phyloP scores from a whole-genome alignment of 2,329 filamentous ascomycete genomes.

The Fusarium succisae region DNA sequence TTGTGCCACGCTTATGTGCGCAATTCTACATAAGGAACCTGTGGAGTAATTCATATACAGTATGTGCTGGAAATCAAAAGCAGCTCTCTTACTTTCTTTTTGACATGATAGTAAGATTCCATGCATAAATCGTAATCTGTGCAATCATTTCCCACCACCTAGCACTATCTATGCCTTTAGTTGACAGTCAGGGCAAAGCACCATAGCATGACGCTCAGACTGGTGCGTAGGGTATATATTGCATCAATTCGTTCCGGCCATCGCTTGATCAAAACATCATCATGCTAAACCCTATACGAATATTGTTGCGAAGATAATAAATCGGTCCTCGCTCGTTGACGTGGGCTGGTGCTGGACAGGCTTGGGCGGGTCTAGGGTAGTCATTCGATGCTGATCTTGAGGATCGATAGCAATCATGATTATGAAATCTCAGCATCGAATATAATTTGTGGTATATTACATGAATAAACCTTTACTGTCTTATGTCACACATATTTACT shows the following conservation, averaged over 20 bases:
- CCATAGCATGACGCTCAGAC: neutral
- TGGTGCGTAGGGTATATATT: neutral
- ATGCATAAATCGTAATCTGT: constrained; percentile 5
- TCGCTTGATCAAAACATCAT: neutral
- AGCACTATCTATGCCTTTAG: neutral
- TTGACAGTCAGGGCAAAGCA: neutral
- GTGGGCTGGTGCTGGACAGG: neutral
- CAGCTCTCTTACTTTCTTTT: neutral
- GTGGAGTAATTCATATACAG: neutral
- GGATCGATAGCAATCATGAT: too few species aligned
- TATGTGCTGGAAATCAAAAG: neutral
- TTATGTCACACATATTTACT: too few species aligned
- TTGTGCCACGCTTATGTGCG: neutral
- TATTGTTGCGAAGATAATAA: neutral
- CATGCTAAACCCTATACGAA: neutral
- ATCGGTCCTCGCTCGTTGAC: neutral
- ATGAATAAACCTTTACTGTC: too few species aligned
- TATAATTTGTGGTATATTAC: too few species aligned
- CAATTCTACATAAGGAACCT: neutral
- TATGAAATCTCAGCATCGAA: too few species aligned
- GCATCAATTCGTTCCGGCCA: neutral
- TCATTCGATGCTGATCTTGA: too few species aligned
- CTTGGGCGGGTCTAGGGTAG: neutral
- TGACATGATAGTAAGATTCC: neutral
- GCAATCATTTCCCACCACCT: neutral